Evolutionary conservation across 768 basidiomycete species (phyloP).

Genomic region (Hericium rajendrae): DNA sequence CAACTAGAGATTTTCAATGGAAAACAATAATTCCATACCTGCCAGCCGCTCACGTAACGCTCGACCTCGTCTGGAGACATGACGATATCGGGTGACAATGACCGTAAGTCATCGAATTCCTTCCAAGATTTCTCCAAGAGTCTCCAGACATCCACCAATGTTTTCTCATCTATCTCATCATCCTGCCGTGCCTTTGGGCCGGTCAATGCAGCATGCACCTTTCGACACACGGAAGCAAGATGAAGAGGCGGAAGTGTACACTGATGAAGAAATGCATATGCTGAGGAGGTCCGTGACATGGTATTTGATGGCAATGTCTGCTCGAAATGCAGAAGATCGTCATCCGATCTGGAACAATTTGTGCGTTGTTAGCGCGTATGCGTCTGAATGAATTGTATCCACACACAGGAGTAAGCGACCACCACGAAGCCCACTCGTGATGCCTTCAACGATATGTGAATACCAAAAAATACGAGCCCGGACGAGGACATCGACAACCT

Average conservation of each 20-base stretch:
- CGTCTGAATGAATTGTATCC: constrained; percentile 1
- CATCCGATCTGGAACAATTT: constrained; percentile 42
- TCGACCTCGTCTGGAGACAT: constrained; percentile 44
- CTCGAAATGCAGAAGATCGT: constrained; percentile 71
- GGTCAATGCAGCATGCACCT: constrained; percentile 70
- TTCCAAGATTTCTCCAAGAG: constrained; percentile 76
- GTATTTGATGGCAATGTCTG: constrained; percentile 31
- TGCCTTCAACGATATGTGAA: constrained; percentile 75
- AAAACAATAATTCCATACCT: constrained; percentile 35
- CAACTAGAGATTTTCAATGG: constrained; percentile 8
- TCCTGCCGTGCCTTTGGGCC: constrained; percentile 65
- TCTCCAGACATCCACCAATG: constrained; percentile 77
- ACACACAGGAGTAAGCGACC: constrained; percentile 73
- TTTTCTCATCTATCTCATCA: constrained; percentile 46
- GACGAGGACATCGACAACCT: constrained; percentile 48
- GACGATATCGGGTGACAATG: constrained; percentile 28
- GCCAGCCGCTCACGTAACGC: constrained; percentile 78
- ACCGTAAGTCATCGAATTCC: constrained; percentile 62
- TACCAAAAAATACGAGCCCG: constrained; percentile 87
- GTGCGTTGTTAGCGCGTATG: not conserved
- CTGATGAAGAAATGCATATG: constrained; percentile 46
- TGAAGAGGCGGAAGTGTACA: constrained; percentile 64
- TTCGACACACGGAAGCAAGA: constrained; percentile 67
- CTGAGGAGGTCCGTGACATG: constrained; percentile 28
- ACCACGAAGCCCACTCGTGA: constrained; percentile 75